These are phyloP conservation scores for Pyrenochaeta sp. DNA, from an alignment of 2,329 filamentous ascomycete genomes.

Conservation along the genomic window DNA sequence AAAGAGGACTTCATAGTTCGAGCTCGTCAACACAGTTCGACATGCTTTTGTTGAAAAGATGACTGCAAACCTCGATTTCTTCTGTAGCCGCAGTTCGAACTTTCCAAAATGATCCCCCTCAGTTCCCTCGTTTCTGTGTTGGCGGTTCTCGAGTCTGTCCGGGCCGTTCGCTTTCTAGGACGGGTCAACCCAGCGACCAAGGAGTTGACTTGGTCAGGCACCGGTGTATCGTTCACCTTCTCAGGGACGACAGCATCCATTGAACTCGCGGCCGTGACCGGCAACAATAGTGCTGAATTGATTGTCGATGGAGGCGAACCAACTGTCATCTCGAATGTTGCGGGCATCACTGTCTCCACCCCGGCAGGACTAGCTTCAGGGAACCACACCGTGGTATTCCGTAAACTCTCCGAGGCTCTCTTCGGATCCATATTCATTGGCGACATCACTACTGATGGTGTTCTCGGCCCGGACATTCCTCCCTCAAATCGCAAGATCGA, in stretches of 20 bases:
- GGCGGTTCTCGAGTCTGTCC: slow-evolving; percentile 4
- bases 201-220: slow-evolving; percentile 57
- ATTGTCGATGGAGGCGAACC: slow-evolving; percentile 42
- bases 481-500: slow-evolving; percentile 51
- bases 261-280: slow-evolving; percentile 38
- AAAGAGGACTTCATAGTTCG: neutral
- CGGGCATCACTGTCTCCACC: slow-evolving; percentile 41
- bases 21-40: neutral
- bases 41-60: neutral
- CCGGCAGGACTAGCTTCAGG: slow-evolving; percentile 42
- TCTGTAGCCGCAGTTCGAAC: neutral
- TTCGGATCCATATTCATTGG: slow-evolving; percentile 47
- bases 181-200: slow-evolving; percentile 55
- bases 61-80: neutral
- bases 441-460: slow-evolving; percentile 39
- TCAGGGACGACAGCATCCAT: slow-evolving; percentile 53
- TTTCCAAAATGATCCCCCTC: neutral
- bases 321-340: slow-evolving; percentile 37
- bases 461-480: slow-evolving; percentile 21
- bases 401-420: slow-evolving; percentile 50
- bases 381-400: slow-evolving; percentile 49
- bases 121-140: slow-evolving; percentile 4
- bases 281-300: slow-evolving; percentile 47
- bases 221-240: slow-evolving; percentile 54
- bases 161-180: slow-evolving; percentile 38